Percentiles rank a stretch among this genome's conserved stretches.
Evolutionary conservation across 768 basidiomycete genomes (phyloP).

Genomic region (Cyclocybe aegerita): DNA sequence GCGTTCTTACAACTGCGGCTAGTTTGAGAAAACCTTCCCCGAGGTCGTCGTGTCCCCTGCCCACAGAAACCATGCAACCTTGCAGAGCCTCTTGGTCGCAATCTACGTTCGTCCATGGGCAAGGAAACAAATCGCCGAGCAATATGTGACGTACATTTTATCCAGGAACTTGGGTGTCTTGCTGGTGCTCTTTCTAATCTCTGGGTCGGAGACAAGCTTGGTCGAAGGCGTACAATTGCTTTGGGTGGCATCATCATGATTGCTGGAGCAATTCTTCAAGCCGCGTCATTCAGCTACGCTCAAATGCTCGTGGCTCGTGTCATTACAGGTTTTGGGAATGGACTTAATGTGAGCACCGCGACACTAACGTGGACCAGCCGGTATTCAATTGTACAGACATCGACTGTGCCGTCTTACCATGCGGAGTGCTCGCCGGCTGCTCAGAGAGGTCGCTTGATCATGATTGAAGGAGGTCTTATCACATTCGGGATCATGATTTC

Average conservation of each 20-base stretch:
- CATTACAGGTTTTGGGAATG: conserved; percentile 65
- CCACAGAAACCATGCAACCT: conserved; percentile 46
- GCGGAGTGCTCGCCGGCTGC: conserved; percentile 65
- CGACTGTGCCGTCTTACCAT: conserved; percentile 64
- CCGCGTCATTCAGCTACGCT: conserved; percentile 54
- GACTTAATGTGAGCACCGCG: conserved; percentile 45
- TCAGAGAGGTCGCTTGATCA: conserved; percentile 58
- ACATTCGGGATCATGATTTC: conserved; percentile 64
- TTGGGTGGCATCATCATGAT: conserved; percentile 62
- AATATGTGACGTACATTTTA: too few relatives aligned
- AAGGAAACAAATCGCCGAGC: too few relatives aligned
- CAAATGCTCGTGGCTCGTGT: conserved; percentile 64
- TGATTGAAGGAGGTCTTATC: conserved; percentile 65
- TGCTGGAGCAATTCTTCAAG: conserved; percentile 60
- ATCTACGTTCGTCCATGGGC: conserved; percentile 56
- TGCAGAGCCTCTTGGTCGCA: conserved; percentile 61
- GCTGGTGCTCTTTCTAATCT: conserved; percentile 63
- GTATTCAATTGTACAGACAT: conserved; percentile 39
- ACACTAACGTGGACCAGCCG: background rate
- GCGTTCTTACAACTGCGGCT: background rate
- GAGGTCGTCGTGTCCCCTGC: conserved; percentile 42
- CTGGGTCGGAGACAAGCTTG: conserved; percentile 58
- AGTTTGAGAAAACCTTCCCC: conserved; percentile 62
- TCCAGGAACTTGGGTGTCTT: conserved; percentile 64
- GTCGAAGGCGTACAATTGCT: conserved; percentile 57